phyloP scores from a whole-genome alignment of 2,329 filamentous ascomycete genomes.

The Paecilomyces sp. region DNA sequence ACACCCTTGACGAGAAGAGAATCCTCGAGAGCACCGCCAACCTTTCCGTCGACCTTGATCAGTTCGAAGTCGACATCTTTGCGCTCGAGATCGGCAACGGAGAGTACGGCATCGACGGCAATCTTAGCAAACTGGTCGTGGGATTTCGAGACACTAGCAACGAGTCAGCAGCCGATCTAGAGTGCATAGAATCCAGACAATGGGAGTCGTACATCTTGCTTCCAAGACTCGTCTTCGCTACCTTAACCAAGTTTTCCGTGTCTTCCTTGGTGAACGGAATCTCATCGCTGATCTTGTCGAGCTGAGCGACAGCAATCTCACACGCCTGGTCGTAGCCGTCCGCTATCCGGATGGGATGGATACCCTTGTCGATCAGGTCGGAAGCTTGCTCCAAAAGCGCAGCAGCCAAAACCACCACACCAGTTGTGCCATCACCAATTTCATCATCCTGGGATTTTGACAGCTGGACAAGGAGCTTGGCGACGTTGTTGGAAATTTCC shows the following conservation, averaged over 20 bases:
- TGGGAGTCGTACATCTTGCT: conserved; percentile 67
- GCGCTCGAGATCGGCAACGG: conserved; percentile 88
- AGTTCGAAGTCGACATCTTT: conserved; percentile 98
- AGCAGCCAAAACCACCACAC: conserved; percentile 91
- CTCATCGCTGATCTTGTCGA: conserved; percentile 87
- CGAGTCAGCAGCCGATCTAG: conserved; percentile 10
- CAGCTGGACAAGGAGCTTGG: conserved; percentile 91
- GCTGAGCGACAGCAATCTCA: conserved; percentile 86
- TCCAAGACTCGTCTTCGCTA: conserved; percentile 89
- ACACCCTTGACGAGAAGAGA: conserved; percentile 93
- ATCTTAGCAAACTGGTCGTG: conserved; percentile 98
- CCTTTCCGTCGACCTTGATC: conserved; percentile 99
- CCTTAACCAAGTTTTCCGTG: conserved; percentile 82
- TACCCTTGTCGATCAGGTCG: conserved; percentile 98
- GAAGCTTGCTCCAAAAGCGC: conserved; percentile 93
- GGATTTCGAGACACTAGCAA: conserved; percentile 72
- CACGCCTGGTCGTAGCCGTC: conserved; percentile 97
- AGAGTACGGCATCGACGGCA: conserved; percentile 92
- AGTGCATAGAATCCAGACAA: neutral
- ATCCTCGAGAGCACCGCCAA: conserved; percentile 88
- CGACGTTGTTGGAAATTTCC: conserved; percentile 98
- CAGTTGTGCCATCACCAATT: conserved; percentile 96
- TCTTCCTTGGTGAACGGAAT: conserved; percentile 77
- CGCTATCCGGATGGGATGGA: conserved; percentile 96
- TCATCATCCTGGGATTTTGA: conserved; percentile 99